phyloP scores from a whole-genome alignment of 495 filamentous ascomycete species.

The Penicillium taxi region DNA sequence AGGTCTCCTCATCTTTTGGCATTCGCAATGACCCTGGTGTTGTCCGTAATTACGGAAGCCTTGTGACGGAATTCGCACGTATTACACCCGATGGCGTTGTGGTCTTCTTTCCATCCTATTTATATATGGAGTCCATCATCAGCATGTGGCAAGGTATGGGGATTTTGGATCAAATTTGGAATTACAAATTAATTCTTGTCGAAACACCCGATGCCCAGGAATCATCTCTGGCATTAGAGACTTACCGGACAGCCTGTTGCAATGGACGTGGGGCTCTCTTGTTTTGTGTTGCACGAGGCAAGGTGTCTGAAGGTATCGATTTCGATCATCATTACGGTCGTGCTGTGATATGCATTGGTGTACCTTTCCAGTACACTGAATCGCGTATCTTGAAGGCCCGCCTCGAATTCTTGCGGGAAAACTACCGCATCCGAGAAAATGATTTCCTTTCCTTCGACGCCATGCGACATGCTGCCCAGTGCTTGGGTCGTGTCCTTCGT shows the following conservation, averaged over 20 bases:
- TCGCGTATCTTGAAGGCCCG: constrained; percentile 94
- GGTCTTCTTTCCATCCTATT: constrained; percentile 97
- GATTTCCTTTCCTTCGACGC: constrained; percentile 99
- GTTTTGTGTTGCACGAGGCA: constrained; percentile 90
- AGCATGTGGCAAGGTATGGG: constrained; percentile 99
- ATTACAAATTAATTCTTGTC: constrained; percentile 96
- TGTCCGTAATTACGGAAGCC: constrained; percentile 88
- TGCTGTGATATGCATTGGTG: constrained; percentile 92
- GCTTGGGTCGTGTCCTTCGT: constrained; percentile 86
- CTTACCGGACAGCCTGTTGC: constrained; percentile 93
- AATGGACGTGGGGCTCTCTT: constrained; percentile 92
- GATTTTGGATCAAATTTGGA: constrained; percentile 96
- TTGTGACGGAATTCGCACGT: constrained; percentile 87
- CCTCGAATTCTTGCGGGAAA: constrained; percentile 92
- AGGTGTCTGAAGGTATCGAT: constrained; percentile 96
- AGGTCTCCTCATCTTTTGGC: constrained; percentile 84
- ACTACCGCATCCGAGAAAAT: constrained; percentile 92
- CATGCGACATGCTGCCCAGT: constrained; percentile 97
- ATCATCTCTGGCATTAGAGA: constrained; percentile 90
- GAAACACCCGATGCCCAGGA: constrained; percentile 98
- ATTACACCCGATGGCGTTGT: constrained; percentile 96
- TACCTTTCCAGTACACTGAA: constrained; percentile 98
- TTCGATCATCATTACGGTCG: constrained; percentile 99
- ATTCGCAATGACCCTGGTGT: constrained; percentile 92
- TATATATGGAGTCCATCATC: constrained; percentile 99